Conservation (phyloP, 1,284 basidiomycete species). For the Agaricales sp. region DNA sequence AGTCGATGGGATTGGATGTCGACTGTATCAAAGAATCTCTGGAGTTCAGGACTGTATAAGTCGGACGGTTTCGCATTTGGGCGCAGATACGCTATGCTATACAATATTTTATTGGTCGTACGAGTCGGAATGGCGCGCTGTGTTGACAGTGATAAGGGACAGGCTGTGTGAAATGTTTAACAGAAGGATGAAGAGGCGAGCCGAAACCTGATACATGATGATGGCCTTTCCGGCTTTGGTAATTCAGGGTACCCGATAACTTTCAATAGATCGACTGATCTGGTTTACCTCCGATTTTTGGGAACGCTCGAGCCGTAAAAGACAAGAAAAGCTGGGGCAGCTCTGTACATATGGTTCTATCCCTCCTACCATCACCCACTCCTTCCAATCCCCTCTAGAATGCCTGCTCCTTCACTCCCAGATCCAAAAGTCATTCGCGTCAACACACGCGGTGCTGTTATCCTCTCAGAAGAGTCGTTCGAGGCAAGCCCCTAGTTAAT, state of each 20-base stretch:
- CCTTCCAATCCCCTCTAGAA: slow-evolving; percentile 9
- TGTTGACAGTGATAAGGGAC: too few relatives aligned
- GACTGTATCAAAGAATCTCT: too few relatives aligned
- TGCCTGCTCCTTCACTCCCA: slow-evolving; percentile 46
- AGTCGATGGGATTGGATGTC: too few relatives aligned
- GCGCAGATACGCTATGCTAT: not conserved
- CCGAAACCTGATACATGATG: not conserved
- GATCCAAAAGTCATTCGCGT: slow-evolving; percentile 72
- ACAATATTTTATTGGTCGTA: not conserved
- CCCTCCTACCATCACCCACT: slow-evolving; percentile 4
- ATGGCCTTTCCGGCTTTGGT: not conserved
- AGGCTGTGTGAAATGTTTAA: too few relatives aligned
- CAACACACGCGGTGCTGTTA: slow-evolving; percentile 81
- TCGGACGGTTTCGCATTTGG: too few relatives aligned
- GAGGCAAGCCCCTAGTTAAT: slow-evolving; percentile 50
- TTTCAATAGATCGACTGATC: not conserved
- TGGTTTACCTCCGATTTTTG: not conserved
- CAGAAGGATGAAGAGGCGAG: not conserved
- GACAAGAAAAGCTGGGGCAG: slow-evolving; percentile 1
- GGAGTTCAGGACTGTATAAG: too few relatives aligned
- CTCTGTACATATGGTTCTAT: not conserved
- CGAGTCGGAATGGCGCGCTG: not conserved
- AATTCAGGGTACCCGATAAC: not conserved
- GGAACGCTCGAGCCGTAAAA: not conserved
- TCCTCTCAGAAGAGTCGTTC: slow-evolving; percentile 86